Base-by-base conservation (phyloP, 2,329 filamentous ascomycete species). In the Alternaria longipes region DNA sequence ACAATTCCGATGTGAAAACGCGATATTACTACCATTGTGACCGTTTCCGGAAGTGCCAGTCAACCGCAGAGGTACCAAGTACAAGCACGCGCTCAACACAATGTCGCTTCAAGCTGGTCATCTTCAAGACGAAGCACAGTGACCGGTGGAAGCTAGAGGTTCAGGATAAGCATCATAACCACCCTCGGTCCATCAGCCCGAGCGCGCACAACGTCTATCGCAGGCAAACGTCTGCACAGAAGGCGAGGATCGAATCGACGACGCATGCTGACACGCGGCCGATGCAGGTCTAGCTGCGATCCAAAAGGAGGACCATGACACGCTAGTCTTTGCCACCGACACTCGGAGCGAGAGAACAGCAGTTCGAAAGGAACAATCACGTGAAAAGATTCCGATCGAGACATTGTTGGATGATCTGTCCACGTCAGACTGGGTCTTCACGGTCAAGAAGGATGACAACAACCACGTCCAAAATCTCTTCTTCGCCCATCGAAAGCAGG, bases 401-500 rank as follows among this genome's bases (percentile, higher is more conserved):
- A 40, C 60, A 41, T 51, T 66, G 47, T 55, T 66, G 40, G 58
- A 66, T 38, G 32, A 61, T 18, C 32, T 63, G 44, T 61, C 52
- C 49, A 61, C 44, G 26, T 30, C 41, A 56, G 54, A 63, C 54
- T 65, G 36, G 63, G 26, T 65, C 36, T 63, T 63, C 32, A 32
- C 54, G 30, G 45, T 63, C 16, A 63, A 63, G 54, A 63, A 63
- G 58, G 58, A 63, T 22, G 26, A 56, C 24, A 55, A 62, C 20
- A 59, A 64, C 52, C 20, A 28, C 40, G 47, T 66, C 18, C 36
- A 62, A 34, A 62, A 62, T 50, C 62, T 62, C 59, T 65, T 59
- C 55, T 62, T 62, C 40, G 56, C 56, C 53, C 53, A 62, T 32
- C 44, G 57, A 24, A 62, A 65, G 52, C 53, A 62, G 59, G 51